A percentile compares a stretch with the other conserved stretches of the same genome.
Evolutionary conservation across 73 alveolate genomes (phyloP).

Genomic region (Paramecium octaurelia): DNA sequence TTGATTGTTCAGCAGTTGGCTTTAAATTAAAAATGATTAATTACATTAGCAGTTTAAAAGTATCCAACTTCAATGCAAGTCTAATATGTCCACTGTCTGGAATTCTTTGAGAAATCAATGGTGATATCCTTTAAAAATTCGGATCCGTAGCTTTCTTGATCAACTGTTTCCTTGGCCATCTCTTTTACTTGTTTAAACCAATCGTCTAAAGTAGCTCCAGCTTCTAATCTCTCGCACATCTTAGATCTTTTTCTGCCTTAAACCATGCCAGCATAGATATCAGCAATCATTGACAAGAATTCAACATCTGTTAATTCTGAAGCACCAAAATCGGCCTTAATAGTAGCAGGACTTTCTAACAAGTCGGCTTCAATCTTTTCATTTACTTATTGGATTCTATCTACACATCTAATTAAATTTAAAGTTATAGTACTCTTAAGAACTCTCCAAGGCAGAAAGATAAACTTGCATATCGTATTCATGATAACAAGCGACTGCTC

Average conservation of each 20-base stretch:
- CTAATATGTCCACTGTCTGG: constrained; percentile 76
- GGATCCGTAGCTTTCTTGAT: constrained; percentile 58
- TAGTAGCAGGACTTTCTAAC: background rate
- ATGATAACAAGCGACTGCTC: constrained; percentile 68
- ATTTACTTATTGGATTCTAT: constrained; percentile 36
- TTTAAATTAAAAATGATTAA: background rate
- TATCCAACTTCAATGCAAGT: constrained; percentile 76
- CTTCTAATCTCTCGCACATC: constrained; percentile 58
- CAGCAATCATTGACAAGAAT: constrained; percentile 69
- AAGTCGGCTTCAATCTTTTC: constrained; percentile 57
- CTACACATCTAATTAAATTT: constrained; percentile 25
- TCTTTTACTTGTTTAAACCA: background rate
- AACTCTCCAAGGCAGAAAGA: constrained; percentile 54
- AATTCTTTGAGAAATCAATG: constrained; percentile 52
- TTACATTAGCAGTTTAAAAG: constrained; percentile 66
- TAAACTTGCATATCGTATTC: constrained; percentile 64
- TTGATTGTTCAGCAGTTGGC: constrained; percentile 45
- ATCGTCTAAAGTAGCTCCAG: background rate
- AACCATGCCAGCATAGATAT: constrained; percentile 67
- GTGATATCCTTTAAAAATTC: constrained; percentile 58
- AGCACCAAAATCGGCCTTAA: constrained; percentile 45
- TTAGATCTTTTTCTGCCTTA: constrained; percentile 67
- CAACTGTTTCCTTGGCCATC: constrained; percentile 14
- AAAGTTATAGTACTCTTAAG: constrained; percentile 15
- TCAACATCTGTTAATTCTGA: constrained; percentile 63